A percentile compares a stretch with the other conserved stretches of the same genome.
These are phyloP conservation scores for Debaryomyces maramus DNA, from an alignment of 805 yeast genomes.

Conservation along the genomic window DNA sequence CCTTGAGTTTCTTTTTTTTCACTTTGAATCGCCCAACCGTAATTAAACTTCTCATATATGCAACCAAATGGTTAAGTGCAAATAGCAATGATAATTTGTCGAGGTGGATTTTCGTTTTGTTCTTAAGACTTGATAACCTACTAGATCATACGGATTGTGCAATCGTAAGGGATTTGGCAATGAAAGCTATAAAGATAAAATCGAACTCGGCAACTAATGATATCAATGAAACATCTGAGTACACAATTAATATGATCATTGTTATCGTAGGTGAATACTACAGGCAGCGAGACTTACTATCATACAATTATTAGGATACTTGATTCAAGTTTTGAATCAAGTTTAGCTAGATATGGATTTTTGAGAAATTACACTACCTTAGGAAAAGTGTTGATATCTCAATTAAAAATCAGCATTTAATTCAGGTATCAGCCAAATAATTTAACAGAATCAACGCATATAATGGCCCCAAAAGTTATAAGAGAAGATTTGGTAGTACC, in stretches of 20 bases:
- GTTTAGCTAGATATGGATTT: constrained; percentile 1
- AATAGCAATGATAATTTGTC: constrained; percentile 25
- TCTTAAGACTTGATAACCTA: constrained; percentile 35
- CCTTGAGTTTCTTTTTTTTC: constrained; percentile 18
- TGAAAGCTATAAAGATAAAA: constrained; percentile 35
- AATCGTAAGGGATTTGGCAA: constrained; percentile 36
- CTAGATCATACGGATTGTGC: constrained; percentile 35
- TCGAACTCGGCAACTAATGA: constrained; percentile 8
- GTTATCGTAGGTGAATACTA: constrained; percentile 33
- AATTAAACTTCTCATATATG: constrained; percentile 33
- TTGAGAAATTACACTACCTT: neutral
- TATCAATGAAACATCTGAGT: constrained; percentile 14
- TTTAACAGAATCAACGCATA: neutral
- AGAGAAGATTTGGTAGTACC: constrained; percentile 37
- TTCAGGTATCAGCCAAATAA: neutral
- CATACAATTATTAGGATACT: neutral
- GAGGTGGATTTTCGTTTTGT: constrained; percentile 36
- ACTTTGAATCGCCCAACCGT: constrained; percentile 31
- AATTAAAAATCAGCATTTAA: neutral
- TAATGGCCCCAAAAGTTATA: constrained; percentile 24
- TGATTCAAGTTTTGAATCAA: too few relatives aligned
- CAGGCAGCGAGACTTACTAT: constrained; percentile 34
- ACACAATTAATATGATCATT: constrained; percentile 32
- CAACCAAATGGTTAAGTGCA: constrained; percentile 39
- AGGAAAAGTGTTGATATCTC: neutral